These are phyloP conservation scores for Eimeria tenella DNA, from an alignment of 169 alveolate species.

Conservation along the genomic window DNA sequence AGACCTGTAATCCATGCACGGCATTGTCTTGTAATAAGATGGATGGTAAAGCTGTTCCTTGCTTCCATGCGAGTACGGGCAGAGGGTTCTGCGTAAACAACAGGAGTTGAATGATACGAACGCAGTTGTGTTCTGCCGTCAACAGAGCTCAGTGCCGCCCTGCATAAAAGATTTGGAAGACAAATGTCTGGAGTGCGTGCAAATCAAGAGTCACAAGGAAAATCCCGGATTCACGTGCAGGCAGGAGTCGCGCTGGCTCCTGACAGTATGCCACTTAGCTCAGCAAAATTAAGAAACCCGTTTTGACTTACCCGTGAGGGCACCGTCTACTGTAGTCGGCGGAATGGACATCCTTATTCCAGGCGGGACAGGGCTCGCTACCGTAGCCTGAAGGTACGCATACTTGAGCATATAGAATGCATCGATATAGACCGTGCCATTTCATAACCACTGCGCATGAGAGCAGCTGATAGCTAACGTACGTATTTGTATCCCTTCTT, in stretches of 20 bases:
- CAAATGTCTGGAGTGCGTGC: too few species aligned
- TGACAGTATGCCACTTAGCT: too few species aligned
- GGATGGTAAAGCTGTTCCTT: constrained; percentile 86
- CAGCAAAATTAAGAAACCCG: too few species aligned
- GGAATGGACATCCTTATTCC: constrained; percentile 72
- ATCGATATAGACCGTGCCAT: background rate
- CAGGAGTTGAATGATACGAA: background rate
- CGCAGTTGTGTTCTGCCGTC: too few species aligned
- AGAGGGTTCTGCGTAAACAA: constrained; percentile 72
- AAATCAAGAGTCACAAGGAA: too few species aligned
- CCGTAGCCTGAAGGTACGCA: constrained; percentile 72
- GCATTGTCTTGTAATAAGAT: constrained; percentile 83
- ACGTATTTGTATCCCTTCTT: too few species aligned
- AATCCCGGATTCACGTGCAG: too few species aligned
- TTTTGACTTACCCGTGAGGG: constrained; percentile 73
- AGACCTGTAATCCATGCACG: constrained; percentile 74
- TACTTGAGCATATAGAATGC: background rate
- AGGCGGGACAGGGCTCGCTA: constrained; percentile 80
- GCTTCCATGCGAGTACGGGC: constrained; percentile 85
- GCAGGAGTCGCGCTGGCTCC: too few species aligned
- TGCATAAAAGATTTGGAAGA: too few species aligned
- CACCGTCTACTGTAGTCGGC: constrained; percentile 76
- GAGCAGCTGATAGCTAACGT: too few species aligned
- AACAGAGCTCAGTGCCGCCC: too few species aligned
- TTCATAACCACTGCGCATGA: background rate